phyloP scores from a whole-genome alignment of 164 flowering plant genomes.

The Aristolochia californica region DNA sequence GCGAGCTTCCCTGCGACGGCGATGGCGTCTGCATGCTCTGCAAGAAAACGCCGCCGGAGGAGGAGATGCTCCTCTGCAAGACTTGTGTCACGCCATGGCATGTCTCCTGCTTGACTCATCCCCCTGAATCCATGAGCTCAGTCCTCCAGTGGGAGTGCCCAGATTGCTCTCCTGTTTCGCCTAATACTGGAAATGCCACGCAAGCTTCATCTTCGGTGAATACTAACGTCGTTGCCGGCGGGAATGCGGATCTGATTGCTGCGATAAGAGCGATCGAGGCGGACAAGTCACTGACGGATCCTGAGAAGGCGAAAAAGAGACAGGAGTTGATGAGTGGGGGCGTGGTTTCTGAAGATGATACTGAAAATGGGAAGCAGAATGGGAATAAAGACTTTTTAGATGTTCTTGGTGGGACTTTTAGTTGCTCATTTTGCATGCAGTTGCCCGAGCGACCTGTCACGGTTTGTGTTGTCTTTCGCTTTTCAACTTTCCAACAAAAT shows the following conservation, averaged over 20 bases:
- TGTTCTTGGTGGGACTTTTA: conserved; percentile 36
- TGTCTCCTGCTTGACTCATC: conserved; percentile 36
- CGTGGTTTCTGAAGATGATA: conserved; percentile 3
- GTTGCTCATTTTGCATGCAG: conserved; percentile 67
- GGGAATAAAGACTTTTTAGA: conserved; percentile 22
- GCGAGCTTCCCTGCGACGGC: conserved; percentile 65
- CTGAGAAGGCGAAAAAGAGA: conserved; percentile 66
- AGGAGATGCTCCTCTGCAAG: conserved; percentile 42
- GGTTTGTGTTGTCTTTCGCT: conserved; percentile 19
- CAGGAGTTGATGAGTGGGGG: conserved; percentile 39
- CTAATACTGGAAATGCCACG: background rate
- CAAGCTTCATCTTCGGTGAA: background rate
- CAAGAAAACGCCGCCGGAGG: conserved; percentile 33
- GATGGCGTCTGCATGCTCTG: conserved; percentile 75
- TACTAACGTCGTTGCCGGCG: conserved; percentile 9
- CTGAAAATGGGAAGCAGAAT: conserved; percentile 4
- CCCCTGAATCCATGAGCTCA: conserved; percentile 29
- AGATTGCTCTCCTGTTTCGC: conserved; percentile 44
- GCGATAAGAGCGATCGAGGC: conserved; percentile 61
- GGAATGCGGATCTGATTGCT: conserved; percentile 28
- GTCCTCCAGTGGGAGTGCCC: conserved; percentile 69
- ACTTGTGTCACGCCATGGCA: conserved; percentile 89
- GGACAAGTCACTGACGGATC: conserved; percentile 43
- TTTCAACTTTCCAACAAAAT: background rate
- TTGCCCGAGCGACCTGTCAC: conserved; percentile 78